Conservation (phyloP, 345 rosid species). For the Clarkia xantiana region DNA sequence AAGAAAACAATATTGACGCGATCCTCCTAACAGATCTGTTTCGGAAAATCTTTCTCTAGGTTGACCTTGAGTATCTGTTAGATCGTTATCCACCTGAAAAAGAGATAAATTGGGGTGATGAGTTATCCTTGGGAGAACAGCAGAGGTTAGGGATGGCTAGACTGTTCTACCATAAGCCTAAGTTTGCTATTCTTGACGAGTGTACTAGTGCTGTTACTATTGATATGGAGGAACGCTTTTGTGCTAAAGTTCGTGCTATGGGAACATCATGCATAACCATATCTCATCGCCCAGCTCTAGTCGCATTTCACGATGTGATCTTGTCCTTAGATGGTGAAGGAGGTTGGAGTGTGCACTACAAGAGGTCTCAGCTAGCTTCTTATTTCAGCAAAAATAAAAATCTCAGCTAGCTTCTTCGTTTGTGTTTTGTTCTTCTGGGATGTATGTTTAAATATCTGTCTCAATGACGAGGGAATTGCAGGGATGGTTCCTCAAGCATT, state of each 20-base stretch:
- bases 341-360: constrained; percentile 70
- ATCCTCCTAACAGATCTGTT: constrained; percentile 7
- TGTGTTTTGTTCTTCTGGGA: neutral
- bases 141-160: constrained; percentile 99
- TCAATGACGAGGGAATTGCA: constrained; percentile 15
- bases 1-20: neutral
- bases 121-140: constrained; percentile 94
- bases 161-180: constrained; percentile 91
- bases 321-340: constrained; percentile 98
- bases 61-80: constrained; percentile 82
- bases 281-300: constrained; percentile 96
- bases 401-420: neutral
- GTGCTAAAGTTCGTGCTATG: constrained; percentile 93
- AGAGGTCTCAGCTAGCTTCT: too few species aligned
- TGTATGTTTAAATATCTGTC: neutral
- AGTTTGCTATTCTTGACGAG: constrained; percentile 99
- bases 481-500: constrained; percentile 45
- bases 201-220: constrained; percentile 99
- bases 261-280: constrained; percentile 99
- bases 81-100: constrained; percentile 80
- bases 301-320: constrained; percentile 91
- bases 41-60: constrained; percentile 31
- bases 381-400: too few species aligned
- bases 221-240: constrained; percentile 97
- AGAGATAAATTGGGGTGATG: constrained; percentile 98